Base-by-base conservation (phyloP, 352 stramenopile genomes). In the Globisporangium mamillatum region DNA sequence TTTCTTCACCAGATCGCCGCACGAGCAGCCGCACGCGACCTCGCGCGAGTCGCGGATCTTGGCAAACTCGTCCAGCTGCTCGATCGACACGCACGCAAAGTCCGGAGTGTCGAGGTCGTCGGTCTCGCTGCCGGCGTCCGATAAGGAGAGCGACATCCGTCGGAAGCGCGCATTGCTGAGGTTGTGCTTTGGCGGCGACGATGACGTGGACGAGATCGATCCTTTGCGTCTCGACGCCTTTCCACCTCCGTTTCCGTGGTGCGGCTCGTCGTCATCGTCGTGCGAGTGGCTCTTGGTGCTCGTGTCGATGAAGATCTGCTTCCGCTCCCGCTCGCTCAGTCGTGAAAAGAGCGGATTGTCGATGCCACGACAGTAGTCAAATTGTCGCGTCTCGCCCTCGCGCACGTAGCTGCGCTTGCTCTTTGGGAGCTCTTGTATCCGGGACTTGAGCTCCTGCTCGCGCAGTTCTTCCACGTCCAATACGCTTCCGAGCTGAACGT, bases 11-110 rank as follows among this genome's bases (percentile, higher is more conserved):
- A 95, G 65, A 20, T 95, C 86, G 52, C 88, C 88, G 46, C 88
- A 95, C 59, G 82, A 92, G 64, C 88, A 95, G 38, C 88, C 88
- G 55, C 88, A 95, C 4, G 74, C 71, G 4, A 68, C 86, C 38
- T 93, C 87, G 14, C 88, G 82, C 27, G 88, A 95, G 73, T 92
- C 85, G 32, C 88, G 88, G 55, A 95, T 95, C 64, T 80, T 78
- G 12, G 77, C 80, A 59, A 95, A 94, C 66, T 95, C 88, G 64
- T 91, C 78, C n/a, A 92, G 76, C 65, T 95, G 88, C 66, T 93
- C 85, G 60, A 88, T 86, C 3, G 86, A 92, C 24, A 95, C 75
- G 63, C 78, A 94, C 16, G 84, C 84, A 69, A 94, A 94, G 69
- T 94, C 82, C 4, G 78, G 79, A 29, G 75, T 73, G 16, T 60